Evolutionary conservation across 2,329 filamentous ascomycete genomes (phyloP).

Genomic region (Apiospora koreana): DNA sequence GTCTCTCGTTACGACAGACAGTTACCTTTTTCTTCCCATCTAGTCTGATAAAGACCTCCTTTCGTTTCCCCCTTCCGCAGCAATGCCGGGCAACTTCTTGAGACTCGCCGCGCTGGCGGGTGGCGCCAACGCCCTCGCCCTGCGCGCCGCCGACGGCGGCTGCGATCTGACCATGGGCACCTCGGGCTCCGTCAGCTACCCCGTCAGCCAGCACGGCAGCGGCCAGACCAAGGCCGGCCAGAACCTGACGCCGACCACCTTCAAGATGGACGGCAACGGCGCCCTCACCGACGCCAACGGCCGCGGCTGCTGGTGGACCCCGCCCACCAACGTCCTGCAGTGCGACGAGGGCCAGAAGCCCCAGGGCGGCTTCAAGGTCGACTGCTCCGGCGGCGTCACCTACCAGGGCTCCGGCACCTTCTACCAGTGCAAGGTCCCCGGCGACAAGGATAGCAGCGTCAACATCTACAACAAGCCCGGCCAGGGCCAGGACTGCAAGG

Average conservation of each 20-base stretch:
- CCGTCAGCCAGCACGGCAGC: conserved; percentile 59
- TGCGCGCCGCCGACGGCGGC: background rate
- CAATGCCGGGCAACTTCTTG: background rate
- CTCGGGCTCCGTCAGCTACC: conserved; percentile 12
- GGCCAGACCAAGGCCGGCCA: conserved; percentile 63
- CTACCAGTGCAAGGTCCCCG: conserved; percentile 55
- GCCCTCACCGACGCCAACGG: conserved; percentile 57
- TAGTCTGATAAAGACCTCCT: background rate
- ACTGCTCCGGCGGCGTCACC: conserved; percentile 51
- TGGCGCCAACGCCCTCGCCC: conserved; percentile 5
- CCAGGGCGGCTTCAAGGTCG: conserved; percentile 57
- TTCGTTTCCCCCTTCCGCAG: background rate
- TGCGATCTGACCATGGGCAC: conserved; percentile 7
- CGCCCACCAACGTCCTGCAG: conserved; percentile 59
- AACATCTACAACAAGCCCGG: conserved; percentile 54
- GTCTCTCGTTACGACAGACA: background rate
- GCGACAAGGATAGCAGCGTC: conserved; percentile 51
- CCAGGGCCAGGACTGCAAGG: conserved; percentile 7
- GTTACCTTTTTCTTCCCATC: background rate
- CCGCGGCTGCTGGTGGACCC: conserved; percentile 65
- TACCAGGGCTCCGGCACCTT: conserved; percentile 55
- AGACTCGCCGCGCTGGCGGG: conserved; percentile 5
- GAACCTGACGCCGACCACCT: conserved; percentile 46
- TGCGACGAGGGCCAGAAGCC: conserved; percentile 58
- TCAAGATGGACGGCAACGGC: conserved; percentile 51